Evolutionary conservation across 2,329 filamentous ascomycete species (phyloP).

Genomic region (Trichoderma afroharzianum): DNA sequence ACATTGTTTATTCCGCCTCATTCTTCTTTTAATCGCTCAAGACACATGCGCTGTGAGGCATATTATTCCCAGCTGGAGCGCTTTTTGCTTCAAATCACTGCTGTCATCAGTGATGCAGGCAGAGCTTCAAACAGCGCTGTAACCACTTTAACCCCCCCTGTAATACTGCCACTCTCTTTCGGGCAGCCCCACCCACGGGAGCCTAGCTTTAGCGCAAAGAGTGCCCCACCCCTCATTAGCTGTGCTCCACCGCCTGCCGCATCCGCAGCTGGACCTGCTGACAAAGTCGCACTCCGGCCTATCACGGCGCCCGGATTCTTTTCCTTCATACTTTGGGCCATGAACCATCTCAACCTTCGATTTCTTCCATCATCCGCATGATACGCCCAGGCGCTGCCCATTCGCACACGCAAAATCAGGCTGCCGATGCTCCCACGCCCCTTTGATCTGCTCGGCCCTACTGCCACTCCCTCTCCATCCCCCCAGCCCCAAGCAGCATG

Average conservation of each 20-base stretch:
- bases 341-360: slow-evolving; percentile 5
- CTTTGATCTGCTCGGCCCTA: not conserved
- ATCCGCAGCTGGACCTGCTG: not conserved
- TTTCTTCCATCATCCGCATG: not conserved
- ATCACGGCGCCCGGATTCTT: not conserved
- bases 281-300: not conserved
- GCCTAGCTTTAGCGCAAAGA: slow-evolving; percentile 5
- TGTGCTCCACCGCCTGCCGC: not conserved
- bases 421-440: not conserved
- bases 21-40: not conserved
- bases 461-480: not conserved
- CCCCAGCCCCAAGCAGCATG: not conserved
- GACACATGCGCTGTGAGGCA: not conserved
- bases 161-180: not conserved
- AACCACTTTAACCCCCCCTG: not conserved
- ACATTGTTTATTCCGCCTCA: not conserved
- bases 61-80: not conserved
- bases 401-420: not conserved
- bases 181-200: slow-evolving; percentile 12
- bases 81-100: not conserved
- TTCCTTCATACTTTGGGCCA: not conserved
- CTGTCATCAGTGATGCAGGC: not conserved
- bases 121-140: not conserved
- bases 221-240: slow-evolving; percentile 2
- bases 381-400: not conserved